Evolutionary conservation across 2,329 filamentous ascomycete species (phyloP).

Genomic region (Trichophaea hybrida): DNA sequence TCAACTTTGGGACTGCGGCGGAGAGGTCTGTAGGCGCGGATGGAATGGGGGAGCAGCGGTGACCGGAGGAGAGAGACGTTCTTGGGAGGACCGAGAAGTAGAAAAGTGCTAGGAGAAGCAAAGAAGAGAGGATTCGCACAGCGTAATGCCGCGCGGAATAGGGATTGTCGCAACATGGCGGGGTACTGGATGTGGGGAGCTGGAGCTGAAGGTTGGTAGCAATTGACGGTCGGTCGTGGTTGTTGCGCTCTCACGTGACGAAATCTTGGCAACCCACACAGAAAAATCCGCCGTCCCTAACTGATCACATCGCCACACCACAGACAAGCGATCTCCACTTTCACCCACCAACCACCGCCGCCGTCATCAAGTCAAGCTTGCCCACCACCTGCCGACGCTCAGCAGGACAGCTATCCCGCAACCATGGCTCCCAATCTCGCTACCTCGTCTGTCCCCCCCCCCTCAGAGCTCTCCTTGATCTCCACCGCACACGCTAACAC

Average conservation of each 20-base stretch:
- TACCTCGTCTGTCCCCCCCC: background rate
- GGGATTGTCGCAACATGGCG: background rate
- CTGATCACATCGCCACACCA: background rate
- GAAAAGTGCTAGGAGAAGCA: background rate
- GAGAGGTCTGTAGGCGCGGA: background rate
- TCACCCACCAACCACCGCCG: background rate
- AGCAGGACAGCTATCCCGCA: background rate
- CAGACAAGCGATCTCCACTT: background rate
- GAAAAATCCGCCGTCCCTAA: background rate
- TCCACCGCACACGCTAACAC: conserved; percentile 8
- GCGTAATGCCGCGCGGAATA: background rate
- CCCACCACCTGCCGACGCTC: background rate
- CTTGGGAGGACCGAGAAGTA: background rate
- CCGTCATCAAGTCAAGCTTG: background rate
- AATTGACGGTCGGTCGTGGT: background rate
- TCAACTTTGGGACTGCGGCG: background rate
- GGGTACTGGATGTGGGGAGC: background rate
- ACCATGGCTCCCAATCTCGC: background rate
- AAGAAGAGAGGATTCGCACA: background rate
- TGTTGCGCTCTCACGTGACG: background rate
- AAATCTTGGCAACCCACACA: conserved; percentile 2
- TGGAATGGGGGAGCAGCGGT: background rate
- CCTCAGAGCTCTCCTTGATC: background rate
- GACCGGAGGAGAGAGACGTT: background rate
- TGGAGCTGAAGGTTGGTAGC: background rate